Evolutionary conservation across 768 basidiomycete genomes (phyloP).

Genomic region (Terana coerulea): DNA sequence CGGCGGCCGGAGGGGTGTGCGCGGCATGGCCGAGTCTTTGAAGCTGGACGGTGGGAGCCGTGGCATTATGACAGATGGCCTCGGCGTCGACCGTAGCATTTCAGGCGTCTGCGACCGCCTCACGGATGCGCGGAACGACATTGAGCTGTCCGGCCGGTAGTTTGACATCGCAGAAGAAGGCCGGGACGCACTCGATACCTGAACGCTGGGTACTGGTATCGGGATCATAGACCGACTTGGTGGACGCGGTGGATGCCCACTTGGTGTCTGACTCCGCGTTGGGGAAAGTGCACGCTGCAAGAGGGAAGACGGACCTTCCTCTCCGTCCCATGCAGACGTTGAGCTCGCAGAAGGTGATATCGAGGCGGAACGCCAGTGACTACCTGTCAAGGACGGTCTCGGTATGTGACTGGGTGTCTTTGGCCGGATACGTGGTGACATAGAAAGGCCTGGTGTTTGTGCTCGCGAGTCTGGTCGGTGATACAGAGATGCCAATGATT

Average conservation of each 20-base stretch:
- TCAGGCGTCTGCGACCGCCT: conserved; percentile 70
- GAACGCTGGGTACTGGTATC: conserved; percentile 55
- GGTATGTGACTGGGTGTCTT: conserved; percentile 83
- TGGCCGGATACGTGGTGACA: conserved; percentile 65
- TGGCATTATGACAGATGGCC: conserved; percentile 35
- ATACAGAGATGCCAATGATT: conserved; percentile 42
- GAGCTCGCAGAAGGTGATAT: conserved; percentile 42
- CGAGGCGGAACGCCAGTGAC: conserved; percentile 44
- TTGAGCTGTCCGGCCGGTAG: conserved; percentile 52
- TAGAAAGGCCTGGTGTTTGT: conserved; percentile 43
- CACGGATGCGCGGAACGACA: conserved; percentile 41
- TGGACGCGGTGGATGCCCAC: conserved; percentile 56
- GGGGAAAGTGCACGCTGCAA: conserved; percentile 68
- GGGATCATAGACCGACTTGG: conserved; percentile 85
- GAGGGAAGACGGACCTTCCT: conserved; percentile 37
- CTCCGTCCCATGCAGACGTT: conserved; percentile 36
- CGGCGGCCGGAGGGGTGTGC: conserved; percentile 51
- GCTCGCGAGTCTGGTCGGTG: conserved; percentile 51
- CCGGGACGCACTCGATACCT: conserved; percentile 64
- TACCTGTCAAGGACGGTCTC: conserved; percentile 41
- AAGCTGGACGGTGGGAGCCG: conserved; percentile 71
- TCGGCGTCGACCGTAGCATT: conserved; percentile 46
- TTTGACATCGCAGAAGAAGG: conserved; percentile 71
- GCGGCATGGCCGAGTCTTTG: conserved; percentile 51
- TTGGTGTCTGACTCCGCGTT: conserved; percentile 38